Base-by-base conservation (phyloP, 805 yeast genomes). In the Wickerhamiella australiensis region DNA sequence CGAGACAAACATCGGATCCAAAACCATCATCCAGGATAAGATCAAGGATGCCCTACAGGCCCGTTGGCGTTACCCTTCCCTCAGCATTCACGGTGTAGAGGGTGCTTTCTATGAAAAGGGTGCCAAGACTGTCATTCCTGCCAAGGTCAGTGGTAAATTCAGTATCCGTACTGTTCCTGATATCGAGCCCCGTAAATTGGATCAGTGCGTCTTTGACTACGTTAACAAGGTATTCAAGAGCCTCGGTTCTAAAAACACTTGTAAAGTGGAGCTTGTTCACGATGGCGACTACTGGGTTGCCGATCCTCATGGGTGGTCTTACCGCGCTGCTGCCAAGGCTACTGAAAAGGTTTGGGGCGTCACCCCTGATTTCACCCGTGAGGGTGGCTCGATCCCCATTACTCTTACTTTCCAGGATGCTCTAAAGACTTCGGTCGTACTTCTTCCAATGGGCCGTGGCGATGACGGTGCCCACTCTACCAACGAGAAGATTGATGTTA, bases 401-500 rank as follows among this genome's bases (percentile, higher is more conserved):
- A 90, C 99, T 20, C 69, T 92, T 57, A 82, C 95, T 31, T 92
- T 92, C 69, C 96, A 92, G 72, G 75, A 87, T 61, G 80, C 79
- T 64, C 75, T 92, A 61, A 80, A 84, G 59, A 84, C 94, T 21
- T 80, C 80, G 55, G 97, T 88, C 29, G 73, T 92, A 55, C 73
- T 92, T 61, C 77, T 92, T 59, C 98, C 99, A 55, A 84, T 92
- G 83, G 99, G 99, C 56, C 82, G 94, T 70, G 98, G 98, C 58
- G 96, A 92, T 65, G 99, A 92, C 63, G 98, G 98, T 60, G 98
- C 99, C 43, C 99, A 92, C 67, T 86, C 96, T 20, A 87, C 92
- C 61, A 92, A 92, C 65, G 99, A 92, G 71, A 92, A 92, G 72
- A 70, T 92, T 60, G 84, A 94, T 65, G 72, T 87, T 48, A 70